Evolutionary conservation across 176 grass and related monocot genomes (phyloP).

Genomic region (Musa troglodytarum): DNA sequence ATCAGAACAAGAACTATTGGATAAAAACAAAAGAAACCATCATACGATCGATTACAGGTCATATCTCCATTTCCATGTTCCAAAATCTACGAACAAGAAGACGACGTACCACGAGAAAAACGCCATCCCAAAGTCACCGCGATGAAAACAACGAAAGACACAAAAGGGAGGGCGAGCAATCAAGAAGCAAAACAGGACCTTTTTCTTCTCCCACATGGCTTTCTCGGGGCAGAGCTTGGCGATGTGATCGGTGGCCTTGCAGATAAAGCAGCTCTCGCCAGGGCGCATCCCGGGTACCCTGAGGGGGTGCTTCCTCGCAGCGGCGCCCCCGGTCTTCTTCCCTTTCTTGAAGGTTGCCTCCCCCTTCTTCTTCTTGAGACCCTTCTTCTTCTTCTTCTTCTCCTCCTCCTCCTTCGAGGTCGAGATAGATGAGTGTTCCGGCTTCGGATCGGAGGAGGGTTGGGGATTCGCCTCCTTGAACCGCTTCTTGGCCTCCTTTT

Average conservation of each 20-base stretch:
- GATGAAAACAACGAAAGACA: not conserved
- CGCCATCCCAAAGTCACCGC: too few species aligned
- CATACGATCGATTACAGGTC: too few species aligned
- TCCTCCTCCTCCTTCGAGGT: conserved; percentile 27
- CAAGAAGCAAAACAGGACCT: conserved; percentile 28
- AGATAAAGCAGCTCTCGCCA: conserved; percentile 97
- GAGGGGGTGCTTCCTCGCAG: conserved; percentile 54
- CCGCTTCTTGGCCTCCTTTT: conserved; percentile 49
- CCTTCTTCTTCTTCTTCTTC: conserved; percentile 20
- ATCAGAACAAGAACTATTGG: not conserved
- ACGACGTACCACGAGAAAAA: not conserved
- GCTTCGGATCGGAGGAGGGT: conserved; percentile 31
- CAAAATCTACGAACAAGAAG: too few species aligned
- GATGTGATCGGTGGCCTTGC: conserved; percentile 72
- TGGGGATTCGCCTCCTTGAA: conserved; percentile 59
- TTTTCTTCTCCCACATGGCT: conserved; percentile 81
- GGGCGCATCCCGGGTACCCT: conserved; percentile 85
- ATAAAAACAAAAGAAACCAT: not conserved
- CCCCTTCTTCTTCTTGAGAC: conserved; percentile 10
- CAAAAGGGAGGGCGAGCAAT: not conserved
- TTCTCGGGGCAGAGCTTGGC: conserved; percentile 89
- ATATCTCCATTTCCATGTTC: too few species aligned
- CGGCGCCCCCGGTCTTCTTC: conserved; percentile 1
- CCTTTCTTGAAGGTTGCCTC: not conserved
- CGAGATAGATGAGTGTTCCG: conserved; percentile 7